These are phyloP conservation scores for Aristolochia contorta DNA, from an alignment of 164 flowering plant species.

Conservation along the genomic window DNA sequence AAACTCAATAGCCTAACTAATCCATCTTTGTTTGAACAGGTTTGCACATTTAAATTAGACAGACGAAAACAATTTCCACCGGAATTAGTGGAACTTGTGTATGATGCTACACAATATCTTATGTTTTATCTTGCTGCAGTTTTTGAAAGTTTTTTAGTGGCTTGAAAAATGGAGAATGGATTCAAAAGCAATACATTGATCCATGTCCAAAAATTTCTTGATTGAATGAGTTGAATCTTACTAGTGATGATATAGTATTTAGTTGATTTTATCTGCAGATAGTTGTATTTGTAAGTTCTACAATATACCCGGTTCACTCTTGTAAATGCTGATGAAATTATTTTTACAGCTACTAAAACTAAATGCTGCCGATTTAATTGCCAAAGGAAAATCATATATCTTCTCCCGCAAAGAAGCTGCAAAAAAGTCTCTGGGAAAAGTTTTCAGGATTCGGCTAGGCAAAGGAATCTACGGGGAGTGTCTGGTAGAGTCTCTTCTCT, in stretches of 20 bases:
- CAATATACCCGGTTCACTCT: background rate
- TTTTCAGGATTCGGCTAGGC: conserved; percentile 63
- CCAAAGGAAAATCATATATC: conserved; percentile 39
- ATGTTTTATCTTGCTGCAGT: too few species aligned
- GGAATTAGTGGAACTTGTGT: background rate
- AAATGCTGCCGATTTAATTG: conserved; percentile 35
- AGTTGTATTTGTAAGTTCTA: background rate
- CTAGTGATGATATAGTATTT: too few species aligned
- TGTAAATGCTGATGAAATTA: background rate
- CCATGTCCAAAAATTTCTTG: too few species aligned
- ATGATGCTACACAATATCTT: too few species aligned
- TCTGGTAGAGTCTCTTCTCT: conserved; percentile 38
- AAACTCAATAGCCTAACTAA: conserved; percentile 72
- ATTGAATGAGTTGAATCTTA: too few species aligned
- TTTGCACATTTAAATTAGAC: conserved; percentile 9
- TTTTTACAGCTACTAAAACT: conserved; percentile 48
- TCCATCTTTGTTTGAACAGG: conserved; percentile 79
- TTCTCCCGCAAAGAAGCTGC: conserved; percentile 44
- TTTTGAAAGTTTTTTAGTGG: too few species aligned
- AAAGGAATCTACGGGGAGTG: conserved; percentile 90
- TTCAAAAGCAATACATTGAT: too few species aligned
- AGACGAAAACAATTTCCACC: background rate
- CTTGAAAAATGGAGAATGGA: too few species aligned
- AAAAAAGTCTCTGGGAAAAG: conserved; percentile 42
- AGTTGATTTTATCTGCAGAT: too few species aligned